Evolutionary conservation across 441 rosid species (phyloP).

Genomic region (Syzygium syzygioides): DNA sequence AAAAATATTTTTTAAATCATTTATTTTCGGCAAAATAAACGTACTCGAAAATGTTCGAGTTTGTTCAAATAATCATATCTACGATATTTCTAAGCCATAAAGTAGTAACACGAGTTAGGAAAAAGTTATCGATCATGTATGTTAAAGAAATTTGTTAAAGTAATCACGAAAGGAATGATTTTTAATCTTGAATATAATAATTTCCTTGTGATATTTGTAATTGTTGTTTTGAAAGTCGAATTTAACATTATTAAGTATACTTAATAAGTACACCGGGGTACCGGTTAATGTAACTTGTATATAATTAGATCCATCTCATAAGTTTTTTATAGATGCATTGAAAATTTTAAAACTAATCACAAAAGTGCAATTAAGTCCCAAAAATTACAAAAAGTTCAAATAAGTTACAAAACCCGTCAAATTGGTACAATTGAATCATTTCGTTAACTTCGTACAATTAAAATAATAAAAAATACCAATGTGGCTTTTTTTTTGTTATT

Average conservation of each 20-base stretch:
- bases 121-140: not conserved
- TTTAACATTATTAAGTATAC: too few species aligned
- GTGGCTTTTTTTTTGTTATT: not conserved
- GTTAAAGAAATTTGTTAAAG: not conserved
- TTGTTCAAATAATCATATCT: not conserved
- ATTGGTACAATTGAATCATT: accelerated
- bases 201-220: too few species aligned
- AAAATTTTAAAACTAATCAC: accelerated
- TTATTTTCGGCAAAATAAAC: too few species aligned
- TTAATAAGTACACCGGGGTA: too few species aligned
- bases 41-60: not conserved
- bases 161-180: too few species aligned
- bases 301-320: too few species aligned
- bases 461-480: not conserved
- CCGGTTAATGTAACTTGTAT: too few species aligned
- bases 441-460: not conserved
- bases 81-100: not conserved
- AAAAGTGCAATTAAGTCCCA: accelerated
- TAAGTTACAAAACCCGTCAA: not conserved
- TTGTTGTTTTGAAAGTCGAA: too few species aligned
- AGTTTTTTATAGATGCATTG: not conserved
- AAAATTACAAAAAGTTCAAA: not conserved
- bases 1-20: too few species aligned
- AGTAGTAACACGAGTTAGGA: not conserved
- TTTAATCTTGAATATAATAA: too few species aligned